These are phyloP conservation scores for Nothophoma quercina DNA, from an alignment of 2,329 filamentous ascomycete species.

Conservation along the genomic window DNA sequence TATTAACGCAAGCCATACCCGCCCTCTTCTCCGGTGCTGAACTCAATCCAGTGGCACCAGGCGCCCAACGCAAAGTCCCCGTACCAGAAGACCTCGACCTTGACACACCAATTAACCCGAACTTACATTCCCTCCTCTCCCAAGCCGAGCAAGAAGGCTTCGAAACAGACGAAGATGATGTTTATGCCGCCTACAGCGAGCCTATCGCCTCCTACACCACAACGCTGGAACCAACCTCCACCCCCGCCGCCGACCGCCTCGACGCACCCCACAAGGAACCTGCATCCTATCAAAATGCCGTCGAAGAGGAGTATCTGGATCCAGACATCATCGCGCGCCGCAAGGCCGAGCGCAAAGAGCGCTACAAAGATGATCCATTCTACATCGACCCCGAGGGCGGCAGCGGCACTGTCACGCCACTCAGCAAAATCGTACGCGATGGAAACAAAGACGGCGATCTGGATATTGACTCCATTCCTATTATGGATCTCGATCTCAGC, in stretches of 20 bases:
- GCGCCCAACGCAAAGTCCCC: conserved; percentile 87
- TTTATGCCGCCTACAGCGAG: conserved; percentile 57
- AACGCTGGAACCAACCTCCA: conserved; percentile 23
- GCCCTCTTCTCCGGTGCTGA: conserved; percentile 86
- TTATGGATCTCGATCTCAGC: conserved; percentile 88
- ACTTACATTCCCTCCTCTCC: conserved; percentile 72
- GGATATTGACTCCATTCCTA: conserved; percentile 93
- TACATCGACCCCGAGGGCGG: conserved; percentile 73
- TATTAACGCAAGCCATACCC: conserved; percentile 90
- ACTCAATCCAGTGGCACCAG: conserved; percentile 85
- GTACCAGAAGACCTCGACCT: conserved; percentile 78
- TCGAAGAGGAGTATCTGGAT: conserved; percentile 67
- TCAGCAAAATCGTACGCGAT: conserved; percentile 73
- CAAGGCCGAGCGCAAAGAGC: conserved; percentile 78
- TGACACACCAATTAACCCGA: conserved; percentile 80
- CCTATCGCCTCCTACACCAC: conserved; percentile 41
- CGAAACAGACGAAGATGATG: conserved; percentile 53
- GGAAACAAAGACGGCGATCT: conserved; percentile 75
- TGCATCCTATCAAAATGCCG: conserved; percentile 56
- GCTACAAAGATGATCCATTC: conserved; percentile 92
- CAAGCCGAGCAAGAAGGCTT: conserved; percentile 56
- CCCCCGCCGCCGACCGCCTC: conserved; percentile 54
- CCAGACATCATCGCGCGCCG: conserved; percentile 76
- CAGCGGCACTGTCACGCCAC: conserved; percentile 74
- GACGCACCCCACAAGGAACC: conserved; percentile 48